Base-by-base conservation (phyloP, 805 yeast genomes). In the Wickerhamiella kazuoi region DNA sequence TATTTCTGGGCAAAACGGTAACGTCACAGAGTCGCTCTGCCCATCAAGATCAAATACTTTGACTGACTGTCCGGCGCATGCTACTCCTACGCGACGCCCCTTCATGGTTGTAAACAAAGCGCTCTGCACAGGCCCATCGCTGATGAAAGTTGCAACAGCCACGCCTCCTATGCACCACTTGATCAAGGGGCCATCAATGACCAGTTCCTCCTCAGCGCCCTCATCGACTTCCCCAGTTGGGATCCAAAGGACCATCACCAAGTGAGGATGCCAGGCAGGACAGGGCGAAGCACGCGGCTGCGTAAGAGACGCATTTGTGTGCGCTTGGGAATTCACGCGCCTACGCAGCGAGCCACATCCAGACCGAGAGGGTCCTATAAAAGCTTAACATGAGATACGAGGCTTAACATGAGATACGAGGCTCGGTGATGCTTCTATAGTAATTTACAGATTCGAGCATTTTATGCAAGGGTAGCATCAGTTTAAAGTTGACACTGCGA, bases 41-140 rank as follows among this genome's bases (percentile, higher is more conserved):
- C 90, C 90, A 42, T 69, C 69, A 4, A 59, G 56, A 41, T 69
- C 69, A 52, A 77, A 81, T 1, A 81, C 65, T 42, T 76, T 64
- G 0, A 79, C 79, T 4, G 71, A 63, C 40, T 74, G 78, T 31
- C 56, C 55, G 36, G 79, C 56, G 23, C 82, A 67, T 1, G 83
- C 74, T 2, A 72, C 79, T 34, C 82, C 59, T 9, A 72, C 14
- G n/a, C 34, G 31, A 15, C 31, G 36, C 35, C 38, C 39, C 26
- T 53, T 58, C 52, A 81, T 78, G 3, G 55, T 52, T 0, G 80
- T 71, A 44, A 76, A 76, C 14, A 76, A 69, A 13, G 90, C 82
- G 38, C 66, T 60, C 4, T 76, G 50, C 1, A 82, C 62, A 4
- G 36, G 44, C 16, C 64, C 66, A 9, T 67, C 65, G 9, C 68